Conservation (phyloP, 176 grass and related monocot genomes). For the Carex cristatella region DNA sequence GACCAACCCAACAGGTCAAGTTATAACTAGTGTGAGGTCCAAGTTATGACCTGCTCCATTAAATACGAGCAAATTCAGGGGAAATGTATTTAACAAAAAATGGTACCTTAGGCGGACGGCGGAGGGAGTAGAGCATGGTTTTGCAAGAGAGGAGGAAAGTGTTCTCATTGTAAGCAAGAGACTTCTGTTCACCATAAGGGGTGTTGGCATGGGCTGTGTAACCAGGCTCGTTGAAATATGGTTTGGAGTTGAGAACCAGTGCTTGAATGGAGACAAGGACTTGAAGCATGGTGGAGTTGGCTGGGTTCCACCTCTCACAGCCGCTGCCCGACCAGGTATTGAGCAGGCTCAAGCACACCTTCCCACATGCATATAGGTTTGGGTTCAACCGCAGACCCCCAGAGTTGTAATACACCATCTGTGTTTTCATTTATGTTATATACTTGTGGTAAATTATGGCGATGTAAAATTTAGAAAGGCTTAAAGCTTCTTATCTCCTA, state of each 20-base stretch:
- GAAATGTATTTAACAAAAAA: not conserved
- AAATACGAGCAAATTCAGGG: not conserved
- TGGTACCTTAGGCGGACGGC: conserved; percentile 59
- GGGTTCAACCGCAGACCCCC: conserved; percentile 76
- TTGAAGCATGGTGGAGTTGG: conserved; percentile 51
- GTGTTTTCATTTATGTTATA: conserved; percentile 9
- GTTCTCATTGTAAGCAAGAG: conserved; percentile 58
- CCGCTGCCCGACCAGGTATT: conserved; percentile 61
- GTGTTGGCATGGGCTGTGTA: conserved; percentile 35
- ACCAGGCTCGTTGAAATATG: conserved; percentile 75
- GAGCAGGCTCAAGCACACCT: conserved; percentile 85
- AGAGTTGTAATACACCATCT: conserved; percentile 73
- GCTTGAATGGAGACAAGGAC: conserved; percentile 72
- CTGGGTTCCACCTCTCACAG: conserved; percentile 62
- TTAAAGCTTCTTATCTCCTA: not conserved
- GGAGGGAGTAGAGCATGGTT: conserved; percentile 62
- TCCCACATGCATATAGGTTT: conserved; percentile 65
- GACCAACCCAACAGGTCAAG: not conserved
- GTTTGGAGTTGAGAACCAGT: conserved; percentile 72
- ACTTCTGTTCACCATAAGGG: conserved; percentile 39
- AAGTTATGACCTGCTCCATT: not conserved
- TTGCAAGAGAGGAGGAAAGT: conserved; percentile 66
- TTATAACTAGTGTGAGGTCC: not conserved
- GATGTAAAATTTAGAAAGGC: not conserved
- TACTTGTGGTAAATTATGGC: not conserved